These are phyloP conservation scores for Paradendryphiella salina DNA, from an alignment of 2,329 filamentous ascomycete species.

Conservation along the genomic window DNA sequence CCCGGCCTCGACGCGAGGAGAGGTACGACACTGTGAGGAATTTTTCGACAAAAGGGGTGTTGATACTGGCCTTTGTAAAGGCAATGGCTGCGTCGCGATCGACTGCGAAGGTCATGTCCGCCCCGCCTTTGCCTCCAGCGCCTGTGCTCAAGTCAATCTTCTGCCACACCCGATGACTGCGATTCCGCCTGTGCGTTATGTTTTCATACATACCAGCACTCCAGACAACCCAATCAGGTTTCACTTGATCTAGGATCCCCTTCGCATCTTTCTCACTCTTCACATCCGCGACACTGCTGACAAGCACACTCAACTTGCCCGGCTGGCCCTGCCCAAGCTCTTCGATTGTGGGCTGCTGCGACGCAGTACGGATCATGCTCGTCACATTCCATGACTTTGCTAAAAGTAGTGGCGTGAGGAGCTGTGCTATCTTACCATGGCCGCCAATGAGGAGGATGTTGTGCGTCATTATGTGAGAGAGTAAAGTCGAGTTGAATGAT, in stretches of 20 bases:
- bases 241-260: slow-evolving; percentile 63
- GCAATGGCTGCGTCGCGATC: slow-evolving; percentile 60
- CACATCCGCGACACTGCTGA: slow-evolving; percentile 72
- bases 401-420: slow-evolving; percentile 76
- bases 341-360: slow-evolving; percentile 67
- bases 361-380: slow-evolving; percentile 73
- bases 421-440: slow-evolving; percentile 76
- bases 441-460: slow-evolving; percentile 73
- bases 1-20: slow-evolving; percentile 53
- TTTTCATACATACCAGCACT: slow-evolving; percentile 59
- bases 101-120: slow-evolving; percentile 55
- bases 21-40: slow-evolving; percentile 61
- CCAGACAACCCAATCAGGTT: slow-evolving; percentile 70
- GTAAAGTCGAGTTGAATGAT: not conserved
- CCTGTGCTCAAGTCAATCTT: slow-evolving; percentile 42
- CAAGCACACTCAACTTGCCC: slow-evolving; percentile 68
- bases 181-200: not conserved
- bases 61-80: slow-evolving; percentile 56
- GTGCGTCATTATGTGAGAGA: slow-evolving; percentile 33
- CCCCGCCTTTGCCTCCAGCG: slow-evolving; percentile 59
- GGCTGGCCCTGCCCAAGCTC: slow-evolving; percentile 61
- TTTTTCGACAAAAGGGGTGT: slow-evolving; percentile 53
- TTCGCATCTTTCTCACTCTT: slow-evolving; percentile 65
- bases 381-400: slow-evolving; percentile 75
- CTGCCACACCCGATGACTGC: not conserved